Conservation (phyloP, 441 rosid genomes). For the Rhodomyrtus psidioides region DNA sequence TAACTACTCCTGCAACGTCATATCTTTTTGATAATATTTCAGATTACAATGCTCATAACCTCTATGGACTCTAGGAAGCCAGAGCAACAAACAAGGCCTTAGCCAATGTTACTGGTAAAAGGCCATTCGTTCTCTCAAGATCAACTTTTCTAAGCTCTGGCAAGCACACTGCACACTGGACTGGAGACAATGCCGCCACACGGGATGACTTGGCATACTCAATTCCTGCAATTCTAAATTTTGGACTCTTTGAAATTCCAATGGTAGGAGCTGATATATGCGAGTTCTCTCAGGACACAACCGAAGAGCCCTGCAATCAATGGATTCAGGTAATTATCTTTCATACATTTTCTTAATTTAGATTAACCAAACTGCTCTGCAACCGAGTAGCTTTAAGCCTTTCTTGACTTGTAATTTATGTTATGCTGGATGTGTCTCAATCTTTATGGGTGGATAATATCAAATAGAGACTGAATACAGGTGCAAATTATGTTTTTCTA, state of each 20-base stretch:
- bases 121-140: not conserved
- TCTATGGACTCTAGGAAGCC: slow-evolving; percentile 35
- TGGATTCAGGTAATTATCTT: not conserved
- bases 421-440: not conserved
- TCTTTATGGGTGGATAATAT: not conserved
- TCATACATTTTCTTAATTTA: not conserved
- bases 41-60: slow-evolving; percentile 62
- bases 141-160: slow-evolving; percentile 6
- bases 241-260: not conserved
- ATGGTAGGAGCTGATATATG: slow-evolving; percentile 6
- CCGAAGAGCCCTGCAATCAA: not conserved
- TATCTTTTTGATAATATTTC: slow-evolving; percentile 42
- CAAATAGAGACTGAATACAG: not conserved
- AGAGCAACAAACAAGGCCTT: not conserved
- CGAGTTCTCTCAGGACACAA: not conserved
- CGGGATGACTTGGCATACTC: not conserved
- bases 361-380: not conserved
- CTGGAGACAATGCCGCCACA: not conserved
- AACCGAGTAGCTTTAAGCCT: not conserved
- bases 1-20: slow-evolving; percentile 49
- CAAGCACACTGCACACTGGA: slow-evolving; percentile 1
- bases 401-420: not conserved
- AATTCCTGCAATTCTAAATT: not conserved
- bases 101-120: not conserved
- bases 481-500: not conserved